Evolutionary conservation across 2,329 filamentous ascomycete genomes (phyloP), one percentile per base, ranked within the genome.

Genomic region (Pyrenophora graminea): DNA sequence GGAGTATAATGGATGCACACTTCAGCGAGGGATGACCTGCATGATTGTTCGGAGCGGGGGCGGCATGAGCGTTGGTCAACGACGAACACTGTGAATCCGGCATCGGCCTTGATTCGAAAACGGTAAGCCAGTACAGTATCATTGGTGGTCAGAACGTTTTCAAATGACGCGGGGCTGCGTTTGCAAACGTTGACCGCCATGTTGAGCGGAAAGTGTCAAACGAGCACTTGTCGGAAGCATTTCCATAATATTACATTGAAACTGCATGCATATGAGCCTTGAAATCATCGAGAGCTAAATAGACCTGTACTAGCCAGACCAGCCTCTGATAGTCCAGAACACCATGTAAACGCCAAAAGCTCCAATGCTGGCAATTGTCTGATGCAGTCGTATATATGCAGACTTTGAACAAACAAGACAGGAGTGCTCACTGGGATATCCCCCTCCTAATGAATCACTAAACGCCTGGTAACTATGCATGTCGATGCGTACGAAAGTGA

Each of bases 311-410:
- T 39, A 39, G 39, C 36, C 45, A 32, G 18, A 13, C 36, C 30
- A 46, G 44, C 38, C n/a, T 30, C 8, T 36, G 40, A 21, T 30
- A 18, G 23, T 34, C 43, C 17, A 43, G 41, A 25, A 42, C 53
- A 40, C 30, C 57, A 47, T 41, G 31, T 40, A 42, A 62, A 64
- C 57, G 62, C 63, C 59, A 30, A 51, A 53, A 51, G 50, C 56
- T 54, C 56, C 47, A 18, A 59, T 64, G 59, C 61, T 59, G 47
- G 56, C 46, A 55, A 48, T 7, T 50, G 40, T 37, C 53, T 31
- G 48, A 63, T 63, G 54, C 51, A 57, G 48, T 37, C 55, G 54
- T 62, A 51, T 64, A 65, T 63, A 53, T 65, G 64, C 56, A 63
- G 50, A 57, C 44, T 32, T 50, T 52, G 50, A 53, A 39, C n/a